phyloP scores from a whole-genome alignment of 1,284 basidiomycete species.

The Apiotrichum veenhuisii region DNA sequence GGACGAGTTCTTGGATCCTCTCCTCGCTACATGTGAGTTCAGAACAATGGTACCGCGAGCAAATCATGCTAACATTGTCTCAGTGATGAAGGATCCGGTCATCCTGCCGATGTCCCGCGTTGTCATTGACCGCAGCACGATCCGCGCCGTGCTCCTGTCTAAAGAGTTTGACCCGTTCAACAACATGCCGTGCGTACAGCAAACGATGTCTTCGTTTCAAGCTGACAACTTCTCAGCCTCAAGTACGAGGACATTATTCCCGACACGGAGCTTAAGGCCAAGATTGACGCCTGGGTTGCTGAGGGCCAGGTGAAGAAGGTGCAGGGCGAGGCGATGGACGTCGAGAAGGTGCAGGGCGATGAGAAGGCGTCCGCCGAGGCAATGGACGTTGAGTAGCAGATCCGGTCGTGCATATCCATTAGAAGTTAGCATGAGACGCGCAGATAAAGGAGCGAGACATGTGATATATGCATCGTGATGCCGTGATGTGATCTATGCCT shows the following conservation, averaged over 20 bases:
- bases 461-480: too few species aligned
- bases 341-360: constrained; percentile 30
- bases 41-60: background rate
- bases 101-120: constrained; percentile 77
- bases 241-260: constrained; percentile 74
- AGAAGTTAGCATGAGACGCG: background rate
- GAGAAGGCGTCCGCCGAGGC: background rate
- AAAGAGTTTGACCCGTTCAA: constrained; percentile 91
- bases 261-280: constrained; percentile 61
- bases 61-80: background rate
- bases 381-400: background rate
- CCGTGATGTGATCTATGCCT: too few species aligned
- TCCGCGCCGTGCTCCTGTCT: constrained; percentile 90
- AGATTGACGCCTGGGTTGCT: constrained; percentile 60
- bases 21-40: constrained; percentile 32
- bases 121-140: constrained; percentile 83
- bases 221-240: constrained; percentile 49
- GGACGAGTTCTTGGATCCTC: constrained; percentile 76
- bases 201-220: background rate
- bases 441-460: too few species aligned
- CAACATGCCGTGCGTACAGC: constrained; percentile 57
- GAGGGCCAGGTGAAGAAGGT: constrained; percentile 49
- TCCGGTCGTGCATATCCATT: too few species aligned
- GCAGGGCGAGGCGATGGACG: constrained; percentile 37
- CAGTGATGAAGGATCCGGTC: constrained; percentile 97